Percentiles rank a stretch among this genome's conserved stretches.
Evolutionary conservation across 1,284 basidiomycete species (phyloP).

Genomic region (Ustilago lituana): DNA sequence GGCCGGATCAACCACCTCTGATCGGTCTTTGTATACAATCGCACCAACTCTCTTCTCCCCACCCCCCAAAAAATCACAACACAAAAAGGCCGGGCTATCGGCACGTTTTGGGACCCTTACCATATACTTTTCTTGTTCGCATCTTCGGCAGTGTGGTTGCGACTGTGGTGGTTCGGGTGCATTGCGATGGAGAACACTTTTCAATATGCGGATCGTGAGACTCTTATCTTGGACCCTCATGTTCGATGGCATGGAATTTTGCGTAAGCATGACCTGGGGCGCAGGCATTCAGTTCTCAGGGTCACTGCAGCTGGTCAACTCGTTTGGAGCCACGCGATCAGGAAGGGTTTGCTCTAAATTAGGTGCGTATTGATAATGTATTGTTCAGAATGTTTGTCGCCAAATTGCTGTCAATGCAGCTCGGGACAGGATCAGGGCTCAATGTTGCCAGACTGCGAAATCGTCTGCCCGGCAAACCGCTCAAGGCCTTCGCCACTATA

Average conservation of each 20-base stretch:
- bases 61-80: conserved; percentile 28
- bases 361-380: neutral
- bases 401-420: too few relatives aligned
- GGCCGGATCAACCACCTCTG: conserved; percentile 1
- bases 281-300: too few relatives aligned
- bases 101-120: conserved; percentile 39
- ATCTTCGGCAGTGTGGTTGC: too few relatives aligned
- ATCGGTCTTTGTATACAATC: conserved; percentile 32
- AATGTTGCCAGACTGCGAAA: conserved; percentile 68
- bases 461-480: conserved; percentile 79
- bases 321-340: too few relatives aligned
- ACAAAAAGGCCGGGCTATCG: conserved; percentile 42
- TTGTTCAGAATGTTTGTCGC: neutral
- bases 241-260: too few relatives aligned
- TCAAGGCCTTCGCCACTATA: conserved; percentile 93
- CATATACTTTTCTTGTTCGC: neutral
- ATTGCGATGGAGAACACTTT: too few relatives aligned
- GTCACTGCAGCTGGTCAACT: too few relatives aligned
- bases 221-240: too few relatives aligned
- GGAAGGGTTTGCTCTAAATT: neutral
- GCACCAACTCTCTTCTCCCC: neutral
- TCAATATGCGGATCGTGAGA: too few relatives aligned
- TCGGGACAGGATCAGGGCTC: conserved; percentile 42
- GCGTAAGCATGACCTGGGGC: too few relatives aligned
- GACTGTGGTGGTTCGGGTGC: too few relatives aligned